Conservation (phyloP, 108 stramenopile genomes). For the Nannochloropsis salina region DNA sequence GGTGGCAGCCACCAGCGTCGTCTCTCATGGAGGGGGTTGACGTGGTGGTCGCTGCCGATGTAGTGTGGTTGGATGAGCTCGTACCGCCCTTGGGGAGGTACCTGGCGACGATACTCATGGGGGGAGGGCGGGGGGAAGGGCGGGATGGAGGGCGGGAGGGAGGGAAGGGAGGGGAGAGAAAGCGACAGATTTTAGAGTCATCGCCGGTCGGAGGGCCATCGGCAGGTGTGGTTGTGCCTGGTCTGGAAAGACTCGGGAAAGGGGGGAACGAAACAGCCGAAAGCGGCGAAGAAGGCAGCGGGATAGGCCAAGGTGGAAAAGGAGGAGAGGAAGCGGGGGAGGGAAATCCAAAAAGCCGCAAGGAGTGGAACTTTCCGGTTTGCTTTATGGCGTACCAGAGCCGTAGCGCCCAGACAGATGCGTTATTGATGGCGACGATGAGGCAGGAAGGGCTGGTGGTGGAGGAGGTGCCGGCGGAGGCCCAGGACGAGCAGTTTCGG, state of each 20-base stretch:
- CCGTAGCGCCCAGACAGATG: conserved; percentile 8
- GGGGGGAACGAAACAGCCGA: not conserved
- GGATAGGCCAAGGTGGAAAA: not conserved
- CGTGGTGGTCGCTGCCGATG: conserved; percentile 44
- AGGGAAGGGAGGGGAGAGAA: not conserved
- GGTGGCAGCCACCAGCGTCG: conserved; percentile 24
- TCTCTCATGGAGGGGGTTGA: conserved; percentile 25
- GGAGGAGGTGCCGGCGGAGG: not conserved
- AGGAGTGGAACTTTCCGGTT: not conserved
- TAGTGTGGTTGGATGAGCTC: conserved; percentile 46
- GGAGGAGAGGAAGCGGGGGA: not conserved
- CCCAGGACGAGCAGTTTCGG: not conserved
- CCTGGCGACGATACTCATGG: conserved; percentile 5
- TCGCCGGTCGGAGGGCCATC: no score
- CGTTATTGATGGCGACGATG: not conserved
- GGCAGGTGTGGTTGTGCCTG: not conserved
- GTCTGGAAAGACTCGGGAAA: not conserved
- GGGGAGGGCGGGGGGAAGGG: not conserved
- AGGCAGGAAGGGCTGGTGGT: conserved; percentile 15
- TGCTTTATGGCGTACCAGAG: not conserved
- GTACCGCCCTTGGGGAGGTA: conserved; percentile 36
- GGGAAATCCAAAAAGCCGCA: no score
- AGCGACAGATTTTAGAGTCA: no score
- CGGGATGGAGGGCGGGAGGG: not conserved
- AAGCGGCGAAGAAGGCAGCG: not conserved